Evolutionary conservation across 441 rosid genomes (phyloP), one percentile per base, ranked within the genome.

Genomic region (Brassica balearica): DNA sequence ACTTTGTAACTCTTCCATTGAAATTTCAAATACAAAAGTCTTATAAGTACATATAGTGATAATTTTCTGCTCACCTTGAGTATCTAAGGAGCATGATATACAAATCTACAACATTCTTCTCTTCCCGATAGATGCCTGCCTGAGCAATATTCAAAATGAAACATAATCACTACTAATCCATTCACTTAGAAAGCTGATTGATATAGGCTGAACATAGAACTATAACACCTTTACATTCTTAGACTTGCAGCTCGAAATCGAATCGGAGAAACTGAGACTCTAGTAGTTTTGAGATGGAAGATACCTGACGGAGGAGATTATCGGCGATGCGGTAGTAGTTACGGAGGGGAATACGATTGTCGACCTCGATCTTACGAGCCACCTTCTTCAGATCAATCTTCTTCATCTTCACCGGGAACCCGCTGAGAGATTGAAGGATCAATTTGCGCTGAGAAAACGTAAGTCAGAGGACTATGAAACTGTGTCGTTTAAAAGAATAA

Each of bases 1-100:
- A 70, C 69, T 36, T 66, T 77, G 65, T 71, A 77, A 38, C 68
- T 74, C 12, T 76, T 23, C 12, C 51, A 73, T 25, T 2, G 10
- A 17, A 17, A 17, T 17, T 17, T 17, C 19, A 17, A 17, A 17
- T 17, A 17, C 19, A 17, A 17, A 17, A 17, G 19, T 17, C 19
- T 17, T 17, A 17, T 17, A 17, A 17, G 19, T 17, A 17, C 19
- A 17, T 17, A 17, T 17, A 17, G 19, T 17, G 19, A 17, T 17
- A 17, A 17, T 17, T 17, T 17, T 6, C 8, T 15, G 0, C 59
- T 73, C 79, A 96, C 99, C 99, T 94, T 51, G 97, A 91, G 85
- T 87, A 92, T 73, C 99, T 88, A 73, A 96, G 91, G 69, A 92
- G 97, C 81, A 94, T 92, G 77, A 92, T 88, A 75, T 91, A 96